Percentiles rank a stretch among this genome's conserved stretches.
These are phyloP conservation scores for Nissolia schottii DNA, from an alignment of 306 rosid genomes.

Conservation along the genomic window DNA sequence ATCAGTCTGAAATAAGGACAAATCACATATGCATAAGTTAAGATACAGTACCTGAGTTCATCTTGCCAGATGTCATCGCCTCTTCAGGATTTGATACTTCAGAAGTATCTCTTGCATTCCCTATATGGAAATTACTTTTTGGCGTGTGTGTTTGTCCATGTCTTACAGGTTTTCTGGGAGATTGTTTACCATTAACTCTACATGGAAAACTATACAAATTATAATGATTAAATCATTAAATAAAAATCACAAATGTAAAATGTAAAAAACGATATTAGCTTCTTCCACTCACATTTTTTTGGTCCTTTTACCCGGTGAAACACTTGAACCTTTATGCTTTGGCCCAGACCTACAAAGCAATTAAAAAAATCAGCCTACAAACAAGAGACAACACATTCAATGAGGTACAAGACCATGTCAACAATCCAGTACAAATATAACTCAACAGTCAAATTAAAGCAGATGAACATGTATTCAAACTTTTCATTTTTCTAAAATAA, in stretches of 20 bases:
- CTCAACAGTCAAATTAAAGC: not conserved
- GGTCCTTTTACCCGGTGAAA: slow-evolving; percentile 41
- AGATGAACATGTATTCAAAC: not conserved
- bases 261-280: not conserved
- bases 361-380: slow-evolving; percentile 15
- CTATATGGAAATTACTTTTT: slow-evolving; percentile 38
- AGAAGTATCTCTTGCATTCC: slow-evolving; percentile 59
- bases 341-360: slow-evolving; percentile 48
- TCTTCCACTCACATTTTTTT: slow-evolving; percentile 54
- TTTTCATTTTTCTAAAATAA: not conserved
- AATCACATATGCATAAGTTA: not conserved
- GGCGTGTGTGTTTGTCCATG: slow-evolving; percentile 34
- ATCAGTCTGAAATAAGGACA: not conserved
- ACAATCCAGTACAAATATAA: slow-evolving; percentile 7
- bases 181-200: slow-evolving; percentile 61
- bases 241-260: slow-evolving; percentile 2
- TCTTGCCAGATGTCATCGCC: slow-evolving; percentile 34
- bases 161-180: slow-evolving; percentile 50
- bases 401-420: not conserved
- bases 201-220: slow-evolving; percentile 23
- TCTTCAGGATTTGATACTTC: slow-evolving; percentile 53
- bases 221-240: slow-evolving; percentile 11
- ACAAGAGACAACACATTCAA: slow-evolving; percentile 14
- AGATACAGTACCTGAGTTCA: slow-evolving; percentile 56
- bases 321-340: slow-evolving; percentile 39